Conservation (phyloP, 129 eudicot species). For the Flaveria ramosissima region DNA sequence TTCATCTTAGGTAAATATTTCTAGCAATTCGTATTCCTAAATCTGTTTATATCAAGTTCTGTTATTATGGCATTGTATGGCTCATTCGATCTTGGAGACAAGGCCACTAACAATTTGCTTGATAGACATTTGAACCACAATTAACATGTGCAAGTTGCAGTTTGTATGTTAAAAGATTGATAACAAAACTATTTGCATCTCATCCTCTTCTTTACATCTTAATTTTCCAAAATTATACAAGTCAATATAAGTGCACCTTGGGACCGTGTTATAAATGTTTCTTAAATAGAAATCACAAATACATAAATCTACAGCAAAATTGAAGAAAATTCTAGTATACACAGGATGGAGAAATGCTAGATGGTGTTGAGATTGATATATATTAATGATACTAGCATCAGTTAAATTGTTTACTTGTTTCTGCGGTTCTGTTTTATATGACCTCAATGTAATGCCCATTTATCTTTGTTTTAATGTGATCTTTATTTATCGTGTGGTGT, state of each 20-base stretch:
- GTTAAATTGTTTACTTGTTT: constrained; percentile 15
- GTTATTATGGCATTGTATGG: no score
- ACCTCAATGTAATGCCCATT: constrained; percentile 3
- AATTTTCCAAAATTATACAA: not conserved
- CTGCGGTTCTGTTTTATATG: constrained; percentile 13
- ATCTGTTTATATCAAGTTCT: no score
- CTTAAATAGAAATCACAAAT: not conserved
- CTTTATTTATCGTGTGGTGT: constrained; percentile 9
- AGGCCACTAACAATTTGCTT: not conserved
- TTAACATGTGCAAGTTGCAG: constrained; percentile 11
- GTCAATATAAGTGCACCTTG: constrained; percentile 5
- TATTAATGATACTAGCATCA: not conserved
- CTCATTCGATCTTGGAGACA: no score
- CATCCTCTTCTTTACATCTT: not conserved
- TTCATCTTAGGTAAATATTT: no score
- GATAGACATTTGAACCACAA: constrained; percentile 6
- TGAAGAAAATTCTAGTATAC: not conserved
- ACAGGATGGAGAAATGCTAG: not conserved
- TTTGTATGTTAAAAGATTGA: not conserved
- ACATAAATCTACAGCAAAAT: not conserved
- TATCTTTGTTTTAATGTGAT: not conserved
- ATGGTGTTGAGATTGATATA: not conserved
- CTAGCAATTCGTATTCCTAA: no score
- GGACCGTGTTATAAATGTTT: constrained; percentile 9
- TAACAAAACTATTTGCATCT: constrained; percentile 10